A percentile compares a stretch with the other conserved stretches of the same genome.
Evolutionary conservation across 1,139 yeast genomes (phyloP).

Genomic region (Suhomyces yuchorum): DNA sequence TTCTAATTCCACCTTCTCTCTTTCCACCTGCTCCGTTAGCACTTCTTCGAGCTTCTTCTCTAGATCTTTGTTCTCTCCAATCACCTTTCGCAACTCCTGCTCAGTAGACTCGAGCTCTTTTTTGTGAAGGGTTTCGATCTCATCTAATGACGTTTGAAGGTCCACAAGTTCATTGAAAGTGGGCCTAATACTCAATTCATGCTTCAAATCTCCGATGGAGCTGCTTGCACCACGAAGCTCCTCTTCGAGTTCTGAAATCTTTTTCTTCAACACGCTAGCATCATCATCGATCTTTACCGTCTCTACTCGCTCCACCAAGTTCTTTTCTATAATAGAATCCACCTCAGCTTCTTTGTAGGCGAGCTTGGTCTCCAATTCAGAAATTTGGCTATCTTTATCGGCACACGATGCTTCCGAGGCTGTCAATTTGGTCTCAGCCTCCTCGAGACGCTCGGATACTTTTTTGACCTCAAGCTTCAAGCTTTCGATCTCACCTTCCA

Average conservation of each 20-base stretch:
- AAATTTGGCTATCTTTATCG: conserved; percentile 6
- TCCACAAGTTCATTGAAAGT: conserved; percentile 29
- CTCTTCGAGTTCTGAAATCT: conserved; percentile 12
- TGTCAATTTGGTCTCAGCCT: conserved; percentile 14
- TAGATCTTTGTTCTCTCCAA: conserved; percentile 22
- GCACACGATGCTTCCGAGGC: neutral
- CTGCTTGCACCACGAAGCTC: conserved; percentile 11
- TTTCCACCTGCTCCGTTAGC: conserved; percentile 16
- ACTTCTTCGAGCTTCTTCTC: conserved; percentile 22
- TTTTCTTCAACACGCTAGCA: conserved; percentile 3
- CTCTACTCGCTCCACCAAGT: conserved; percentile 16
- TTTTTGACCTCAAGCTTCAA: conserved; percentile 16
- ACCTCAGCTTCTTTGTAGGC: conserved; percentile 18
- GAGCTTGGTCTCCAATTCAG: conserved; percentile 13
- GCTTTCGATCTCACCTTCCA: conserved; percentile 54
- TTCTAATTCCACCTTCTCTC: conserved; percentile 16
- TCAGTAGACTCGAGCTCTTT: conserved; percentile 33
- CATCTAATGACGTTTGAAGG: conserved; percentile 27
- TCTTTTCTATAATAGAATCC: conserved; percentile 18
- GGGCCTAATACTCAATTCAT: conserved; percentile 28
- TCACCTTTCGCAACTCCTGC: conserved; percentile 29
- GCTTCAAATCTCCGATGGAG: conserved; percentile 27
- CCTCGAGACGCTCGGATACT: conserved; percentile 12
- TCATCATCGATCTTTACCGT: conserved; percentile 14
- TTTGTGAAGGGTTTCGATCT: conserved; percentile 31